Percentiles rank a stretch among this genome's conserved stretches.
These are phyloP conservation scores for Cucumis variabilis DNA, from an alignment of 331 rosid species.

Conservation along the genomic window DNA sequence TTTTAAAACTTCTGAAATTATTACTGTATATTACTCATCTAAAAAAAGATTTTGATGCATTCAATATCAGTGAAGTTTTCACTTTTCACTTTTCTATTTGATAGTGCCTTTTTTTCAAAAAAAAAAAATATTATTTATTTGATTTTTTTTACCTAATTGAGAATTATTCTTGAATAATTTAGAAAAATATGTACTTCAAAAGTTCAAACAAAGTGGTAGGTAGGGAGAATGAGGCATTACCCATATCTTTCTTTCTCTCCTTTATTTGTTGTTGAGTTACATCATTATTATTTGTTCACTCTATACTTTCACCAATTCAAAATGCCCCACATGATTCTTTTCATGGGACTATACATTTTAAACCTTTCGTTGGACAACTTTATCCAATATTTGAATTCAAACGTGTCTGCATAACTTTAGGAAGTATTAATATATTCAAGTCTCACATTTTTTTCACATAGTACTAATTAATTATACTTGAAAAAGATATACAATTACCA, in stretches of 20 bases:
- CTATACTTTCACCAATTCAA: neutral
- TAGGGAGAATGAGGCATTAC: neutral
- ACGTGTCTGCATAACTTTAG: neutral
- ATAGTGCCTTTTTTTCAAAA: too few relatives aligned
- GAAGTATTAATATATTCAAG: neutral
- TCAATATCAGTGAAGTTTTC: too few relatives aligned
- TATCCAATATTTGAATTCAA: neutral
- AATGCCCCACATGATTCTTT: neutral
- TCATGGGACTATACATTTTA: neutral
- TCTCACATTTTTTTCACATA: neutral
- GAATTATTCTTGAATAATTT: neutral
- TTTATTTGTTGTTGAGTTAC: neutral
- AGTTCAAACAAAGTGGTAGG: neutral
- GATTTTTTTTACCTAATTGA: neutral
- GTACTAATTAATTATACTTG: too few relatives aligned
- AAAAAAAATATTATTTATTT: neutral
- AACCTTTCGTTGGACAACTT: neutral
- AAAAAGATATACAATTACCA: neutral
- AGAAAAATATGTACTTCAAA: neutral
- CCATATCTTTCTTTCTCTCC: neutral
- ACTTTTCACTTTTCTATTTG: too few relatives aligned
- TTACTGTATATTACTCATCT: too few relatives aligned
- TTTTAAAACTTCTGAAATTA: too few relatives aligned
- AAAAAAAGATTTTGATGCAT: neutral
- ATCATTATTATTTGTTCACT: too few relatives aligned